These are phyloP conservation scores for Amniculicola lignicola DNA, from an alignment of 495 filamentous ascomycete species.

Conservation along the genomic window DNA sequence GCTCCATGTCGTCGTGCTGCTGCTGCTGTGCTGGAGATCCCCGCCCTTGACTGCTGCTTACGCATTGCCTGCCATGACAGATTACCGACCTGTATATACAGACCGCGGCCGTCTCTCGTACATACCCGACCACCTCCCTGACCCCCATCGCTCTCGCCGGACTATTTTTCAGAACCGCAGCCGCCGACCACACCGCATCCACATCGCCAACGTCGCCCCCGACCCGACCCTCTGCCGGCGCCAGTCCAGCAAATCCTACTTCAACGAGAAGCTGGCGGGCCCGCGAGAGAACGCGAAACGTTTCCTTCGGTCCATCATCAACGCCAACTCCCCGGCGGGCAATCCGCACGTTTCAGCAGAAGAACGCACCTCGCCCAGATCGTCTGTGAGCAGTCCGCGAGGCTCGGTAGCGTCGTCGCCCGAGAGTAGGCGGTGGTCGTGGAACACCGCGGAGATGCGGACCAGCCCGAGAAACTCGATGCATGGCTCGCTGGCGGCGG, in stretches of 20 bases:
- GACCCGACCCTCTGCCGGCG: conserved; percentile 22
- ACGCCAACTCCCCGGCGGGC: conserved; percentile 15
- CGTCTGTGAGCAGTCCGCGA: conserved; percentile 20
- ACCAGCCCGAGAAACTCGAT: conserved; percentile 27
- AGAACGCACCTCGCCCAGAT: conserved; percentile 7
- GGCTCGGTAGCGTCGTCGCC: conserved; percentile 15
- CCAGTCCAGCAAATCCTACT: conserved; percentile 17
- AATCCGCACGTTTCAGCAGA: not conserved
- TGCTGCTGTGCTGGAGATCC: not conserved
- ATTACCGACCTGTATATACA: conserved; percentile 28
- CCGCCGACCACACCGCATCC: conserved; percentile 33
- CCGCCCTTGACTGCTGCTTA: conserved; percentile 16
- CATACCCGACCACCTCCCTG: conserved; percentile 27
- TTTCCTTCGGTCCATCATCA: conserved; percentile 44
- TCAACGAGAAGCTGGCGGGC: conserved; percentile 44
- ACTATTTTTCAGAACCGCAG: conserved; percentile 27
- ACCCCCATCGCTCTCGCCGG: conserved; percentile 8
- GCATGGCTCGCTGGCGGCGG: conserved; percentile 11
- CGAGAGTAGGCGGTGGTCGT: conserved; percentile 30
- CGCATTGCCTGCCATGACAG: conserved; percentile 27
- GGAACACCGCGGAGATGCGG: conserved; percentile 26
- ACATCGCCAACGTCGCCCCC: conserved; percentile 28
- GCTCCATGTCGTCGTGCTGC: not conserved
- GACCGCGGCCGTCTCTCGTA: conserved; percentile 32
- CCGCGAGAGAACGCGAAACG: conserved; percentile 46